Evolutionary conservation across 2,329 filamentous ascomycete genomes (phyloP), one percentile per base, ranked within the genome.

Genomic region (Pochonia chlamydosporia): DNA sequence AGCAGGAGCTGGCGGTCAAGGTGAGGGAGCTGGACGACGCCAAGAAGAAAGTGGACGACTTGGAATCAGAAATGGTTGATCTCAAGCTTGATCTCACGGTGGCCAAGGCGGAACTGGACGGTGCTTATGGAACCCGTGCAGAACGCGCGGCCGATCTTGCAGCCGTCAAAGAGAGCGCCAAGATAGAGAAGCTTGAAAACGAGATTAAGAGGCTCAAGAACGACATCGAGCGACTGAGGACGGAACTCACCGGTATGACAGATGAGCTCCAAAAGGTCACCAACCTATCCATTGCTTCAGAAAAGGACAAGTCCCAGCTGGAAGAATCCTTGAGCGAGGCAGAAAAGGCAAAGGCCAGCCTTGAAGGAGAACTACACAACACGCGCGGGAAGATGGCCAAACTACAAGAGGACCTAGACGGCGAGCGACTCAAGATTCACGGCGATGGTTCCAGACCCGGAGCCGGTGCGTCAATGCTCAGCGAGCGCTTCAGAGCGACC

Each of bases 51-150:
- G 57, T 78, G 30, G 75, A 78, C 43, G 63, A 66, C 46, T 65
- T 77, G 45, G 76, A 75, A 60, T 66, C 71, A 57, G 71, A 72
- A 57, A 60, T 81, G 46, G 73, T 76, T 28, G 77, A 81, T 63
- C 70, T 79, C 59, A 82, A 82, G 70, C 81, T 78, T 45, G 79
- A 82, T 56, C 68, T 80, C 49, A 80, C 78, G 40, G 74, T 82
- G 56, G 75, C 77, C 43, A 75, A 78, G 57, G 79, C 79, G 16
- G 79, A 83, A 62, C 72, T 83, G 25, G 79, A 83, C 52, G 77
- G 77, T 48, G 79, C 79, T 23, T 81, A 82, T 59, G 79, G 79
- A 48, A 74, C 75, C 48, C 74, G 78, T 49, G 73, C 76, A 49
- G 73, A 82, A 63, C 76, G 79, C 20, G 78, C 79, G 18, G 74